Conservation (phyloP, 768 basidiomycete species). For the Amyloporia xantha region DNA sequence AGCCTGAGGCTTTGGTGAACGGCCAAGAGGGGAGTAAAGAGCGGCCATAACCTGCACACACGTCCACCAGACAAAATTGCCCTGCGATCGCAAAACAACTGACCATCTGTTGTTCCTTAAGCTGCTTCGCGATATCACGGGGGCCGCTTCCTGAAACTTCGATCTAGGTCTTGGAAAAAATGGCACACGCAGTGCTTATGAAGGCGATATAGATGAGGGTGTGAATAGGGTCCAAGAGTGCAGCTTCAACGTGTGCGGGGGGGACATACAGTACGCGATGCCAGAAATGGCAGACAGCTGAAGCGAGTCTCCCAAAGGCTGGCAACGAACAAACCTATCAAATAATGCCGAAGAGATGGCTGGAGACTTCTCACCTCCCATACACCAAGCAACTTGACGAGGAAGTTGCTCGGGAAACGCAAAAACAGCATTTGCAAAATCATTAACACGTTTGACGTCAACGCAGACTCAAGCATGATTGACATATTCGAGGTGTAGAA, state of each 20-base stretch:
- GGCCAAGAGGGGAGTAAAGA: no score
- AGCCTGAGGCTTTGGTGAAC: no score
- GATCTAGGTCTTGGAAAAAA: constrained; percentile 99
- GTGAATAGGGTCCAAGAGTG: constrained; percentile 90
- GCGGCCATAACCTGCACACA: not conserved
- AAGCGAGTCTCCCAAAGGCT: constrained; percentile 89
- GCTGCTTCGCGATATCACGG: constrained; percentile 92
- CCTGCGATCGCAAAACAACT: not conserved
- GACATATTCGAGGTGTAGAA: constrained; percentile 99
- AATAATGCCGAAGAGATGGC: no score
- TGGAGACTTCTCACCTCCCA: constrained; percentile 98
- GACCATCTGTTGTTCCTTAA: constrained; percentile 98
- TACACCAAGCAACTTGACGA: constrained; percentile 87
- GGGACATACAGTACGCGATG: constrained; percentile 96
- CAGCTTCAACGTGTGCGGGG: constrained; percentile 94
- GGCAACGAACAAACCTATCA: constrained; percentile 35
- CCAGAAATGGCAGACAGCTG: constrained; percentile 89
- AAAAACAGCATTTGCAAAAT: constrained; percentile 91
- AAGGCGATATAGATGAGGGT: constrained; percentile 86
- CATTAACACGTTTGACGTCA: constrained; percentile 93
- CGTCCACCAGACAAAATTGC: not conserved
- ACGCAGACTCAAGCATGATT: constrained; percentile 95
- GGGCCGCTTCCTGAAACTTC: constrained; percentile 98
- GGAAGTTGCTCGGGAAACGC: constrained; percentile 86
- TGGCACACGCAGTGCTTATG: constrained; percentile 89